Base-by-base conservation (phyloP, 2,329 filamentous ascomycete species). In the Leptographium flavum region DNA sequence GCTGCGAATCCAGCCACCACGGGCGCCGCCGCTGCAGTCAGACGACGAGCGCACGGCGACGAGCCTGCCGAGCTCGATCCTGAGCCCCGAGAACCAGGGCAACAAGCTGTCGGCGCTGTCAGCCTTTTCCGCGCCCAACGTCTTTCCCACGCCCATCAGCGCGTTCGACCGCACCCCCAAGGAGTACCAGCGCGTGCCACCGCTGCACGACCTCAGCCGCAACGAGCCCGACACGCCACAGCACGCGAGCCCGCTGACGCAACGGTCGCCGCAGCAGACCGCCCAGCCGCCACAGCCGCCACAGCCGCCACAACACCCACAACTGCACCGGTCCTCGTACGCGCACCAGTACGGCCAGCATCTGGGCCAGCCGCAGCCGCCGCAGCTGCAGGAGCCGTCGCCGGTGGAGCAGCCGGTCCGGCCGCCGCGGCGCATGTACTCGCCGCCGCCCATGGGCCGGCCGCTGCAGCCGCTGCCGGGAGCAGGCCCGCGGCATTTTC, bases 101-200 rank as follows among this genome's bases (percentile, higher is more conserved):
- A 79, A 45, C 55, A 79, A 79, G 59, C 62, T 77, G n/a, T 76
- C 76, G 4, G 69, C 73, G 15, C 60, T 78, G 30, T 70, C 74
- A 14, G 56, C 57, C 8, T 74, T 69, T 55, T 67, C 68, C 5
- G 14, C 27, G 27, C 27, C 66, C 42, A 78, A 72, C 56, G 65
- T 71, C 22, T 78, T 77, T 48, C 74, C 74, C 25, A 81, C 77
- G 15, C 77, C 77, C 10, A 67, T 80, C 54, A 81, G 75, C 57
- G 77, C 77, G 37, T 62, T 63, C 38, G 69, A 73, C 37, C 65
- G 68, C 52, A 62, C 68, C 47, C 63, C 69, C 50, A 76, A 76
- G 55, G 67, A 70, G 19, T 80, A 78, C 52, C 51, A 74, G 53
- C 72, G 76, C 30, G 68, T 77, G 48, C 74, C 76, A 41, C 73